Conservation (phyloP, 352 stramenopile species). For the Plasmopara halstedii region DNA sequence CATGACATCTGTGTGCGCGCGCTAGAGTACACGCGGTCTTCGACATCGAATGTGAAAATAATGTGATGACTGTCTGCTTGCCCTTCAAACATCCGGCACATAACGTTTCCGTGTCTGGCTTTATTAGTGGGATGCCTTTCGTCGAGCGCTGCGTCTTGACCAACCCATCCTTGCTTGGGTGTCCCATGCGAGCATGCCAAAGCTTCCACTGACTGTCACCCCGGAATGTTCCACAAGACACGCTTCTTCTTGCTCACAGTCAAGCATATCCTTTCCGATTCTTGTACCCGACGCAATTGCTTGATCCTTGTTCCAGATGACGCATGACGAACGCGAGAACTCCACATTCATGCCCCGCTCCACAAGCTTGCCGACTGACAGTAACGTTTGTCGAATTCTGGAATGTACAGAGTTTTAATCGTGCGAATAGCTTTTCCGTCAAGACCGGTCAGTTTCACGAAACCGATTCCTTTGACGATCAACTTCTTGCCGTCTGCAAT, state of each 20-base stretch:
- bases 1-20: not conserved
- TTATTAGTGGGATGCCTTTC: not conserved
- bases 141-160: not conserved
- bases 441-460: too few species aligned
- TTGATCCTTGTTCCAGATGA: not conserved
- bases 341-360: too few species aligned
- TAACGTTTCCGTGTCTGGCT: not conserved
- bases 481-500: not conserved
- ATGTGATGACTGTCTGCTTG: not conserved
- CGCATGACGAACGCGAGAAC: too few species aligned
- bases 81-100: conserved; percentile 1
- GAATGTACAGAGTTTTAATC: too few species aligned
- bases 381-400: too few species aligned
- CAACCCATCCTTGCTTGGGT: not conserved
- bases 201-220: not conserved
- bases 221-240: not conserved
- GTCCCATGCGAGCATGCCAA: not conserved
- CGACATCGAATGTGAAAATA: not conserved
- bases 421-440: too few species aligned
- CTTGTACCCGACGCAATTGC: conserved; percentile 5
- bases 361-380: too few species aligned
- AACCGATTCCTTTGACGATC: too few species aligned
- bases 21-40: not conserved
- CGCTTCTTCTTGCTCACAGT: conserved; percentile 10
- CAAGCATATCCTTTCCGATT: conserved; percentile 8